Percentiles rank a stretch among this genome's conserved stretches.
Conservation (phyloP, 768 basidiomycete species). For the Pleurotus platypus region DNA sequence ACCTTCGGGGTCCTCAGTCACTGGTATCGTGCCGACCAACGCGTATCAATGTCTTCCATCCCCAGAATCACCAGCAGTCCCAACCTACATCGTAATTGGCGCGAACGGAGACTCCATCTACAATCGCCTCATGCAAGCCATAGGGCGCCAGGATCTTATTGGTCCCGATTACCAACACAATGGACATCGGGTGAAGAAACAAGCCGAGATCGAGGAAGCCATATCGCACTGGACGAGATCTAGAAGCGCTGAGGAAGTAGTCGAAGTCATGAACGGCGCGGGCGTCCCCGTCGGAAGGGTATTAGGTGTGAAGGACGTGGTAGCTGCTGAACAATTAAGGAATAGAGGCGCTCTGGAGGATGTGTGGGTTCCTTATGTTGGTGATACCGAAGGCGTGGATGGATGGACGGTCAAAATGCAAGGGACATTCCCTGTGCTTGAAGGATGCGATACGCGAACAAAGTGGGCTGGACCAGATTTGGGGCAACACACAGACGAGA, state of each 20-base stretch:
- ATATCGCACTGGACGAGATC: constrained; percentile 57
- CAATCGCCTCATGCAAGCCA: constrained; percentile 58
- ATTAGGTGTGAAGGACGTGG: constrained; percentile 57
- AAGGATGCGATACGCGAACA: constrained; percentile 54
- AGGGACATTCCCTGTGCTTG: constrained; percentile 58
- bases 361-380: constrained; percentile 42
- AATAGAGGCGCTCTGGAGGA: constrained; percentile 57
- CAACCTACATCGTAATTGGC: constrained; percentile 65
- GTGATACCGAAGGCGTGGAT: constrained; percentile 15
- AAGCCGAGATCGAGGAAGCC: constrained; percentile 61
- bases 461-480: constrained; percentile 69
- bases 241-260: constrained; percentile 50
- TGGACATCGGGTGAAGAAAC: constrained; percentile 58
- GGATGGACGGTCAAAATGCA: constrained; percentile 68
- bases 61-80: constrained; percentile 28
- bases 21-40: constrained; percentile 74
- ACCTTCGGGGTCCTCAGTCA: constrained; percentile 72
- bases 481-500: constrained; percentile 54
- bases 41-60: constrained; percentile 65
- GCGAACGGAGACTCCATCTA: constrained; percentile 73
- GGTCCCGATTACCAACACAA: constrained; percentile 54
- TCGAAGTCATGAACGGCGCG: constrained; percentile 41
- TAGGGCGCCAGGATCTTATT: constrained; percentile 56
- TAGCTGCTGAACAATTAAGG: constrained; percentile 52
- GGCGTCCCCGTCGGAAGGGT: constrained; percentile 67